Conservation (phyloP, 2,329 filamentous ascomycete species). For the Biscogniauxia sp. region DNA sequence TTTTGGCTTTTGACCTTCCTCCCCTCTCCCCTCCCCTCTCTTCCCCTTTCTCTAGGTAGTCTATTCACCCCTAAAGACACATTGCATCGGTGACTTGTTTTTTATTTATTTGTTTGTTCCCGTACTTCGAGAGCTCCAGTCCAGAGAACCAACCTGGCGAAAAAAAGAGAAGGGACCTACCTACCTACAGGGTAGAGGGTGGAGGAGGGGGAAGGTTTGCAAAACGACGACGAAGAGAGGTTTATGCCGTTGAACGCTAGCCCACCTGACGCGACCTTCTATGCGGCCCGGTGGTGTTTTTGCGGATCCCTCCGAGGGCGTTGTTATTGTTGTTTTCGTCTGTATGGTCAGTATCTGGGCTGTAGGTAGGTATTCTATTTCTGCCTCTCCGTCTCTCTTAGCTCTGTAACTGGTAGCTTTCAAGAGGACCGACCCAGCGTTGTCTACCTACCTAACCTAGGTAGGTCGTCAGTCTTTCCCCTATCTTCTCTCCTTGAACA, state of each 20-base stretch:
- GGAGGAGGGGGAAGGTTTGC: no score
- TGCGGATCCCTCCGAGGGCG: not conserved
- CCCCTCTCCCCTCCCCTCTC: no score
- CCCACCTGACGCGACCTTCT: not conserved
- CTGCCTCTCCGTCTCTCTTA: not conserved
- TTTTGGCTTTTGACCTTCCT: not conserved
- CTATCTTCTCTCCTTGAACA: not conserved
- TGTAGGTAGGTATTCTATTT: no score
- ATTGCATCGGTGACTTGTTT: not conserved
- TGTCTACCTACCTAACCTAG: no score
- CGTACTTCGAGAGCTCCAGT: no score
- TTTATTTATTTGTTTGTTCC: not conserved
- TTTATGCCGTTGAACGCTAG: not conserved
- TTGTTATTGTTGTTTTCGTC: not conserved
- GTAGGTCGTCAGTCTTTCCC: not conserved
- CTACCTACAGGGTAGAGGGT: no score
- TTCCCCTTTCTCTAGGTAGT: no score
- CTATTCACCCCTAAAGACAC: not conserved
- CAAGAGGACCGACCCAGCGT: not conserved
- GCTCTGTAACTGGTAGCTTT: not conserved
- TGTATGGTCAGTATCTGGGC: not conserved
- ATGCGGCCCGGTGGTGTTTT: not conserved
- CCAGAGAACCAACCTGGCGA: not conserved
- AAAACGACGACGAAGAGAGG: not conserved
- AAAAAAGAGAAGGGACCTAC: not conserved